phyloP scores from a whole-genome alignment of 495 filamentous ascomycete species.

The Talaromyces stipitatus region DNA sequence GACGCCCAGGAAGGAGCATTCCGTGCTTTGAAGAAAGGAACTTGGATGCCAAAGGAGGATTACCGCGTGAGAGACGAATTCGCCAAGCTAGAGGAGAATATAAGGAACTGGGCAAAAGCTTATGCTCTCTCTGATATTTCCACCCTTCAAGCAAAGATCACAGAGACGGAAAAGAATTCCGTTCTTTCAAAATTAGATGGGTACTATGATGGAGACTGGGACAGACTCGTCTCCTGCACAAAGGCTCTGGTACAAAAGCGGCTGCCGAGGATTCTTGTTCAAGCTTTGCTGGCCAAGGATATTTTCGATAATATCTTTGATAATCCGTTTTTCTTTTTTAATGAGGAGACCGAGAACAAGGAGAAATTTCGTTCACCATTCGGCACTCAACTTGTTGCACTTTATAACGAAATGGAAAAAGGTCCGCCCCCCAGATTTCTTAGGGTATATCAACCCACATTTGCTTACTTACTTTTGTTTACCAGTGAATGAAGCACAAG shows the following conservation, averaged over 20 bases:
- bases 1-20: background rate
- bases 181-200: background rate
- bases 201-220: background rate
- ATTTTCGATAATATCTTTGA: background rate
- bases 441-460: background rate
- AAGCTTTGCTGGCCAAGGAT: slow-evolving; percentile 1
- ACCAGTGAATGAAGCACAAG: background rate
- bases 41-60: background rate
- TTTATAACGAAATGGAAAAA: background rate
- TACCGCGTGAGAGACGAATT: background rate
- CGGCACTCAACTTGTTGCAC: background rate
- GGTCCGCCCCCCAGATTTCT: background rate
- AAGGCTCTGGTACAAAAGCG: background rate
- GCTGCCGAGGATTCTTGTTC: background rate
- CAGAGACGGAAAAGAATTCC: background rate
- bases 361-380: background rate
- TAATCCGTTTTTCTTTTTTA: background rate
- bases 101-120: background rate
- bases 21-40: background rate
- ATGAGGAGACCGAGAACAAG: background rate
- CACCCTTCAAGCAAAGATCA: background rate
- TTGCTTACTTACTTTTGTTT: background rate
- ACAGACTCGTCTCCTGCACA: background rate
- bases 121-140: background rate
- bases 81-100: background rate